These are phyloP conservation scores for Crepidotus variabilis DNA, from an alignment of 768 basidiomycete species.

Conservation along the genomic window DNA sequence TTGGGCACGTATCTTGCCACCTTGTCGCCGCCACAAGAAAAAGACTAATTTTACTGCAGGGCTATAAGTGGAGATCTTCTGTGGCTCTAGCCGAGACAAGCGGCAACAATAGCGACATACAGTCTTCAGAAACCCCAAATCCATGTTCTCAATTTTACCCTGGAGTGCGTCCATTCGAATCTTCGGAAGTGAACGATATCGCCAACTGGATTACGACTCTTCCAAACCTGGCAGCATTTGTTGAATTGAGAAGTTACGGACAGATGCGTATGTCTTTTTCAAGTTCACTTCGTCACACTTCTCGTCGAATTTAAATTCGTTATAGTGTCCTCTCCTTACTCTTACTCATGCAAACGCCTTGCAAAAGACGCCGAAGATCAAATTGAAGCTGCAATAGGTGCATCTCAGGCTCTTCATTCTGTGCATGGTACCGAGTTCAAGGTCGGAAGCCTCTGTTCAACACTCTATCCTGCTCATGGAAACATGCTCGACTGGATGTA, in stretches of 20 bases:
- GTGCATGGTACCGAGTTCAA: slow-evolving; percentile 56
- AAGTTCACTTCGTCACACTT: neutral
- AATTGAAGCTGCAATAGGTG: slow-evolving; percentile 68
- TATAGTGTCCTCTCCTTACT: slow-evolving; percentile 75
- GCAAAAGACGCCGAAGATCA: slow-evolving; percentile 75
- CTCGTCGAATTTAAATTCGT: neutral
- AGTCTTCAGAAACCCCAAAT: slow-evolving; percentile 31
- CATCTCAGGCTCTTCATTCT: slow-evolving; percentile 49
- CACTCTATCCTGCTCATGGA: slow-evolving; percentile 30
- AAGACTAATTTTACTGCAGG: slow-evolving; percentile 34
- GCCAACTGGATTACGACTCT: slow-evolving; percentile 60
- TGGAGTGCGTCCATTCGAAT: slow-evolving; percentile 69
- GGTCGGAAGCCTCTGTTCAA: slow-evolving; percentile 32
- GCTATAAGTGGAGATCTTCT: slow-evolving; percentile 57
- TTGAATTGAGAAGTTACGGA: slow-evolving; percentile 80
- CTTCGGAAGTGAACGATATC: slow-evolving; percentile 72
- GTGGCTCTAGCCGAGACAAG: slow-evolving; percentile 9
- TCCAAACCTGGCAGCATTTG: slow-evolving; percentile 54
- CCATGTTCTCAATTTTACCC: slow-evolving; percentile 79
- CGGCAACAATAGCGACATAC: slow-evolving; percentile 9
- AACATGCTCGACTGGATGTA: slow-evolving; percentile 37
- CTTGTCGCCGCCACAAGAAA: neutral
- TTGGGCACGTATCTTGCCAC: slow-evolving; percentile 38
- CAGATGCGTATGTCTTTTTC: slow-evolving; percentile 61
- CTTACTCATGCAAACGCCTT: slow-evolving; percentile 59